Evolutionary conservation across 768 basidiomycete species (phyloP).

Genomic region (Leucosporidium yakuticum): DNA sequence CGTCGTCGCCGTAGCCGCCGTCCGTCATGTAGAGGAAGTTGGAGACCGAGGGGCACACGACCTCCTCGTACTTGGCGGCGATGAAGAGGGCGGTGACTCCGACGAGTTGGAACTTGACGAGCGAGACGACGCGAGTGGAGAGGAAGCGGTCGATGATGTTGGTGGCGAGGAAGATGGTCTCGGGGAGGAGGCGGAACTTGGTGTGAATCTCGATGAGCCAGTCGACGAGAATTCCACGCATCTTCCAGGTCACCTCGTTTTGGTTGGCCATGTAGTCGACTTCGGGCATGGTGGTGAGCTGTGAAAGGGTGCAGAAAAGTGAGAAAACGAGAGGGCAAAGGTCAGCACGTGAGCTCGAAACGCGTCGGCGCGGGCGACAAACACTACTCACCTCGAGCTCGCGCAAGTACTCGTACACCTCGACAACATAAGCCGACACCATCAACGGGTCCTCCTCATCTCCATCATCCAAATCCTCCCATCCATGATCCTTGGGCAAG

Average conservation of each 20-base stretch:
- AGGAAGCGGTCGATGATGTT: slow-evolving; percentile 74
- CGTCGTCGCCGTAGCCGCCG: slow-evolving; percentile 64
- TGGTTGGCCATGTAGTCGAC: slow-evolving; percentile 76
- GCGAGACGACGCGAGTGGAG: slow-evolving; percentile 63
- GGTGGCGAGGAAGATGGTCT: slow-evolving; percentile 81
- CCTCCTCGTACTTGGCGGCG: slow-evolving; percentile 88
- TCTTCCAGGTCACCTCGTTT: slow-evolving; percentile 76
- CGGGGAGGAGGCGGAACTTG: slow-evolving; percentile 75
- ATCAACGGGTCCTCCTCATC: slow-evolving; percentile 91
- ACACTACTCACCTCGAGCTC: slow-evolving; percentile 61
- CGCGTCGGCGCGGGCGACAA: slow-evolving; percentile 6
- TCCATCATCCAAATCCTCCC: slow-evolving; percentile 88
- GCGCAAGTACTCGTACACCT: slow-evolving; percentile 89
- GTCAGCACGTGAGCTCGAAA: background rate
- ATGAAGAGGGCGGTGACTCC: slow-evolving; percentile 82
- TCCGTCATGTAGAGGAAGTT: slow-evolving; percentile 78
- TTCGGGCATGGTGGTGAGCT: slow-evolving; percentile 74
- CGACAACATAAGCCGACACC: slow-evolving; percentile 92
- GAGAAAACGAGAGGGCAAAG: background rate
- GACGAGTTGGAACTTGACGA: slow-evolving; percentile 82
- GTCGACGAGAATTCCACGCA: slow-evolving; percentile 82
- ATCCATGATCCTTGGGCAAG: slow-evolving; percentile 50
- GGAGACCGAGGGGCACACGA: slow-evolving; percentile 72
- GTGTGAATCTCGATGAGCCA: slow-evolving; percentile 89
- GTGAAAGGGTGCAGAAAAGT: slow-evolving; percentile 2